Conservation (phyloP, 345 rosid genomes). For the Laguncularia racemosa region DNA sequence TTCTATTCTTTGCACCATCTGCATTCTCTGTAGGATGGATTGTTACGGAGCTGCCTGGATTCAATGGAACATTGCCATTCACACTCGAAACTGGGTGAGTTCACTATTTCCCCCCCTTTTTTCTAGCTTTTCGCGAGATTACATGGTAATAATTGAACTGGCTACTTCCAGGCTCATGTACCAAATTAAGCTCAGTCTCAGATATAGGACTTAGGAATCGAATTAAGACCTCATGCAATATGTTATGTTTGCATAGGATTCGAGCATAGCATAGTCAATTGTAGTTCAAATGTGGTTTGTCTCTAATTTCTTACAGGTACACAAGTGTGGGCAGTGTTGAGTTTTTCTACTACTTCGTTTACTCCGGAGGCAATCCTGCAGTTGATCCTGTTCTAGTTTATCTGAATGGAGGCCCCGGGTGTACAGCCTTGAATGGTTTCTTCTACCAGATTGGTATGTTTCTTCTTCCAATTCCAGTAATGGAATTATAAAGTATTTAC, state of each 20-base stretch:
- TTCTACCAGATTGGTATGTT: conserved; percentile 22
- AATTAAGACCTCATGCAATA: too few species aligned
- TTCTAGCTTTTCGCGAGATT: background rate
- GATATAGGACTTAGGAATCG: too few species aligned
- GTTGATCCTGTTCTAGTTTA: conserved; percentile 23
- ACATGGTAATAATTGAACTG: too few species aligned
- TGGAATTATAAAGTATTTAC: too few species aligned
- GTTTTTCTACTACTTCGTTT: conserved; percentile 26
- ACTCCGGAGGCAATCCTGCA: conserved; percentile 16
- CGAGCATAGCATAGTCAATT: background rate
- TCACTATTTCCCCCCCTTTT: too few species aligned
- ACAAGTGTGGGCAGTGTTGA: conserved; percentile 17
- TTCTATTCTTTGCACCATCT: conserved; percentile 5
- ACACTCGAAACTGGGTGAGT: conserved; percentile 27
- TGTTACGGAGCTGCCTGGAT: conserved; percentile 18
- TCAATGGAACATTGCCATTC: conserved; percentile 19
- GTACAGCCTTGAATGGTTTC: conserved; percentile 23
- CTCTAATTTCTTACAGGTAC: conserved; percentile 8
- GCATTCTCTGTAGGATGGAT: conserved; percentile 2
- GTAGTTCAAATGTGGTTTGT: background rate
- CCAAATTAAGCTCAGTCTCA: too few species aligned
- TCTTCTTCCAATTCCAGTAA: background rate
- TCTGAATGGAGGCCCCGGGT: conserved; percentile 29
- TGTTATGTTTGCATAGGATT: too few species aligned
- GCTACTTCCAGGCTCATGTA: too few species aligned